These are phyloP conservation scores for Zygotorulaspora mrakii DNA, from an alignment of 1,139 yeast genomes.

Conservation along the genomic window DNA sequence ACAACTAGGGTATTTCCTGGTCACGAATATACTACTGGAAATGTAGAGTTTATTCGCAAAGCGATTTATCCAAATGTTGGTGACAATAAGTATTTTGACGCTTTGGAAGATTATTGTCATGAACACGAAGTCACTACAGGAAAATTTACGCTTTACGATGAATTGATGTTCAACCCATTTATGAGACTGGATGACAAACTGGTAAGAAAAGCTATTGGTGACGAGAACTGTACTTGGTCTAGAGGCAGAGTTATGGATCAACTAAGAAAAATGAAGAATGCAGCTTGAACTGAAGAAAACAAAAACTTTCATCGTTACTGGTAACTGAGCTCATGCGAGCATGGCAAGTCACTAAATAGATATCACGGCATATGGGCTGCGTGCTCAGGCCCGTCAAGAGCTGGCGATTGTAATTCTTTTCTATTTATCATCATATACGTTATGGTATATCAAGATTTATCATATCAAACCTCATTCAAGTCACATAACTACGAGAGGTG, in stretches of 20 bases:
- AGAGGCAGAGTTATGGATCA: constrained; percentile 58
- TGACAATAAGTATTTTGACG: constrained; percentile 49
- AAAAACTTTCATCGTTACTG: neutral
- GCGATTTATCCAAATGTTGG: constrained; percentile 49
- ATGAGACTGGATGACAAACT: constrained; percentile 66
- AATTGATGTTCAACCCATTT: constrained; percentile 80
- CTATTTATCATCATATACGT: constrained; percentile 7
- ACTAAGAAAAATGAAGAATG: constrained; percentile 69
- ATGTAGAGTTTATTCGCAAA: constrained; percentile 65
- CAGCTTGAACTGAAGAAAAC: constrained; percentile 33
- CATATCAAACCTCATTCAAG: too few relatives aligned
- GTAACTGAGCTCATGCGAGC: too few relatives aligned
- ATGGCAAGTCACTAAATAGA: too few relatives aligned
- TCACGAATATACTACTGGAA: constrained; percentile 87
- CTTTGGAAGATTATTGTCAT: constrained; percentile 49
- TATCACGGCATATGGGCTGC: too few relatives aligned
- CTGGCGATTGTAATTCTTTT: neutral
- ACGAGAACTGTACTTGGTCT: constrained; percentile 41
- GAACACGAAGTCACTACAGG: constrained; percentile 78
- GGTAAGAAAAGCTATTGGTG: constrained; percentile 52
- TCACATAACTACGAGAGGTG: too few relatives aligned
- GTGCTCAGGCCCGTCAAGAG: too few relatives aligned
- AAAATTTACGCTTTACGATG: constrained; percentile 77
- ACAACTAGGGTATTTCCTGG: constrained; percentile 68
- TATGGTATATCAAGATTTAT: too few relatives aligned